Conservation (phyloP, 148 eudicot genomes). For the Dysphania ambrosioides region DNA sequence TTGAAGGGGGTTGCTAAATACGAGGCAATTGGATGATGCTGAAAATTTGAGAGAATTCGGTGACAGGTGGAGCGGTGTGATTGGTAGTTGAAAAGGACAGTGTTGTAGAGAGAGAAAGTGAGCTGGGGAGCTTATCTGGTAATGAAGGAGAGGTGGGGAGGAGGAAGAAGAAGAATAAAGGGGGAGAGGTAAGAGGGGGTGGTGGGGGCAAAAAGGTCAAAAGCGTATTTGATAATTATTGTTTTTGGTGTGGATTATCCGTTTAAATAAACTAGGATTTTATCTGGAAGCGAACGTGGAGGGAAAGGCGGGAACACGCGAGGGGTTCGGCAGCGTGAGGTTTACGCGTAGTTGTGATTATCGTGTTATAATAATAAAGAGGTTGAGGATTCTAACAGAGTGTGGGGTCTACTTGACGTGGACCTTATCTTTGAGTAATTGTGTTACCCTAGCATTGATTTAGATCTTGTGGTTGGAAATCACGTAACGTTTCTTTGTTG, state of each 20-base stretch:
- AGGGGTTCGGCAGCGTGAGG: not conserved
- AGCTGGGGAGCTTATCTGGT: conserved; percentile 11
- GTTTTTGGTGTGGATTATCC: not conserved
- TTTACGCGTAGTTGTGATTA: not conserved
- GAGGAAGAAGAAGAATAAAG: not conserved
- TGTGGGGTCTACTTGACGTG: conserved; percentile 17
- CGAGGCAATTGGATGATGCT: conserved; percentile 29
- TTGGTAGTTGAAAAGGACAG: not conserved
- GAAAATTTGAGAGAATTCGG: not conserved
- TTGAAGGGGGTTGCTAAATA: not conserved
- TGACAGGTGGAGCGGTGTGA: not conserved
- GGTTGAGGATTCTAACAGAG: not conserved
- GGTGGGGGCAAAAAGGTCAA: conserved; percentile 21
- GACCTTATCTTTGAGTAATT: conserved; percentile 23
- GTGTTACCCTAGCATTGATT: not conserved
- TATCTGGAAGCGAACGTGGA: conserved; percentile 9
- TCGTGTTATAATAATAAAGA: not conserved
- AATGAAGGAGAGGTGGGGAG: not conserved
- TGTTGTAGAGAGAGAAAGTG: not conserved
- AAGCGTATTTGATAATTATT: not conserved
- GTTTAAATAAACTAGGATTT: not conserved
- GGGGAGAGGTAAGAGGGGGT: not conserved
- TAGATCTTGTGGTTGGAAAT: not conserved
- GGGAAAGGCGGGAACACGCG: not conserved
- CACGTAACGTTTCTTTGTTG: too few relatives aligned